Conservation (phyloP, 73 alveolate species). For the Symbiodinium pilosum region DNA sequence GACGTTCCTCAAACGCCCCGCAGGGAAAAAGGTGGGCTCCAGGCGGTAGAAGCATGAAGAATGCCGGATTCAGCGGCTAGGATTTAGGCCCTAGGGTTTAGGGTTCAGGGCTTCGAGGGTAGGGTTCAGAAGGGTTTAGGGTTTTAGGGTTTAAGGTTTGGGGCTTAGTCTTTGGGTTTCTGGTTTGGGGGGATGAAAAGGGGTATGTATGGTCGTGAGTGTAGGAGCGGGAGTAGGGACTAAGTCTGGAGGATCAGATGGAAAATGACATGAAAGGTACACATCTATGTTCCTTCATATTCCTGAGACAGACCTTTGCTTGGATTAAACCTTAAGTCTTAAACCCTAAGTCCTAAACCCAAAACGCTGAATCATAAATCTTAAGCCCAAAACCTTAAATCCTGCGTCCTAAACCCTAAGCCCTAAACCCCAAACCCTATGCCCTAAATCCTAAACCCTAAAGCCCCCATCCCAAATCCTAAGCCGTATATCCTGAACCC, state of each 20-base stretch:
- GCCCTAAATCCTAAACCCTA: neutral
- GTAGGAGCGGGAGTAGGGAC: no score
- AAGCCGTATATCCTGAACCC: no score
- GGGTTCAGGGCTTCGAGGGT: no score
- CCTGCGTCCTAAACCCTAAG: neutral
- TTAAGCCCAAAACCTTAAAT: neutral
- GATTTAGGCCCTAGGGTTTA: neutral
- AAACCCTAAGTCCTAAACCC: neutral
- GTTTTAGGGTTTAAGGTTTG: neutral
- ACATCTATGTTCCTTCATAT: neutral
- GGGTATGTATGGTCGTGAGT: no score
- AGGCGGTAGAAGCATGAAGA: no score
- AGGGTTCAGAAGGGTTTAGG: neutral
- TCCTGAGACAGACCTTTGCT: neutral
- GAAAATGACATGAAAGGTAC: neutral
- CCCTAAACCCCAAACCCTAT: neutral
- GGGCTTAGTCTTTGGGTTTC: neutral
- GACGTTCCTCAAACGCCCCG: no score
- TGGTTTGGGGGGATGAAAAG: neutral
- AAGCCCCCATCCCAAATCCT: neutral
- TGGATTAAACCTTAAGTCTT: neutral
- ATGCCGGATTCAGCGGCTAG: no score
- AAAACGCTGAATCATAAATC: neutral
- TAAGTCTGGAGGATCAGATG: neutral
- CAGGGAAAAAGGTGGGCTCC: no score